Evolutionary conservation across 805 yeast species (phyloP), one percentile per base, ranked within the genome.

Genomic region (Nakazawaea ambrosiae): DNA sequence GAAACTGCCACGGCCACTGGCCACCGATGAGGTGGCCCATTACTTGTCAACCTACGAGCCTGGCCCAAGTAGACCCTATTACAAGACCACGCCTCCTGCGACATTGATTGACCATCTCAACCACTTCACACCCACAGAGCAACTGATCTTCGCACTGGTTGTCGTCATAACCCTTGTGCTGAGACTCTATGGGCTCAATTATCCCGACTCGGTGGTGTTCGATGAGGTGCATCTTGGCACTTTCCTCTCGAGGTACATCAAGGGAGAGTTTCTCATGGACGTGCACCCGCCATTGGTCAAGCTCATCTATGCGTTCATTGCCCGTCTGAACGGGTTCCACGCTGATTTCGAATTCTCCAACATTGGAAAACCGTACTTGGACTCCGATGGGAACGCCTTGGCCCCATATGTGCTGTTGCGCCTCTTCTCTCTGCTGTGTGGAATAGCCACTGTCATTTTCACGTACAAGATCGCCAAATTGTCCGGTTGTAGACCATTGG

Each of bases 201-300:
- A 40, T 4, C 75, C 75, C 1, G 39, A 48, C 8, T 49, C 53
- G n/a, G 68, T 70, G 16, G 65, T 69, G n/a, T 68, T 68, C 45
- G 75, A 69, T 46, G 78, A 73, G 44, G 57, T 58, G 1, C 70
- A 67, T 43, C 55, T 64, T 27, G 65, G 67, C 5, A 57, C 58
- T 1, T 64, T 54, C 45, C 61, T 65, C 7, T 48, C 54, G 30
- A 60, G 65, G 26, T 76, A 77, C 55, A 66, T 66, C 45, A 62
- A 62, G 36, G 84, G 85, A 18, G 64, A 69, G 28, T 80, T 75
- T 53, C 81, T 78, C 56, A 63, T 81, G 48, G 88, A 80, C 49
- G 79, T 79, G 20, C 81, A 81, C 45, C 89, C 90, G 9, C 89
- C 90, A 4, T 59, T 82, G 36, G 78, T 72, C 27, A 77, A 79